Base-by-base conservation (phyloP, 257 asterid genomes). In the Eustoma russellianum region DNA sequence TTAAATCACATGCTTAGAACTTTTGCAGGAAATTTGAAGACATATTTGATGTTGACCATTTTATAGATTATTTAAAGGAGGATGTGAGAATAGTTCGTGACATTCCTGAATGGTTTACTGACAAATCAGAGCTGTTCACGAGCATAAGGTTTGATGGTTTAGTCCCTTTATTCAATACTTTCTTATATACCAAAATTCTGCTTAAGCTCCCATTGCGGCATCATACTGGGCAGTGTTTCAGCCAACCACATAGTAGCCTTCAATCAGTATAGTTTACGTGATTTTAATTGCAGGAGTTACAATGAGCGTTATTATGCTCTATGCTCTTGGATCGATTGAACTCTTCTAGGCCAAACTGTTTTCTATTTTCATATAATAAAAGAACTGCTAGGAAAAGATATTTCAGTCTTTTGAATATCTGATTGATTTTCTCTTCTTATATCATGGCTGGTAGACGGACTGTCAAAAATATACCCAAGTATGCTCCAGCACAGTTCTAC, bases 41-140 rank as follows among this genome's bases (percentile, higher is more conserved):
- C 72, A 88, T 92, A 64, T 92, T 92, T 62, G 97, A 88, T 64
- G 99, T 92, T 12, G 95, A 85, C 71, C 99, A 92, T 70, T 92
- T 92, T 70, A 79, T 88, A 66, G 90, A 88, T 72, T 92, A 88
- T 71, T 80, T 92, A 74, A 88, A 78, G 80, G 75, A 85, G 64
- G 99, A 88, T 64, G 95, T 92, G 53, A 85, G 63, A 59, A 92
- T 92, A 17, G 95, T 92, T 62, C 94, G 87, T 15, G 97, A 92
- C 74, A 83, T 92, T 52, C 99, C 99, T 8, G 87, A 81, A 30
- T 92, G 99, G 99, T 92, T 92, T 78, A 85, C 99, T n/a, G 97
- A 92, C 78, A 92, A 81, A 76, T 61, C 95, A 52, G 99, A 92
- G 79, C 77, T 92, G 65, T 92, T 88, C 81, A 69, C 81, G 38